Evolutionary conservation across 495 filamentous ascomycete species (phyloP), one percentile per base, ranked within the genome.

Genomic region (Penicillium lagena): DNA sequence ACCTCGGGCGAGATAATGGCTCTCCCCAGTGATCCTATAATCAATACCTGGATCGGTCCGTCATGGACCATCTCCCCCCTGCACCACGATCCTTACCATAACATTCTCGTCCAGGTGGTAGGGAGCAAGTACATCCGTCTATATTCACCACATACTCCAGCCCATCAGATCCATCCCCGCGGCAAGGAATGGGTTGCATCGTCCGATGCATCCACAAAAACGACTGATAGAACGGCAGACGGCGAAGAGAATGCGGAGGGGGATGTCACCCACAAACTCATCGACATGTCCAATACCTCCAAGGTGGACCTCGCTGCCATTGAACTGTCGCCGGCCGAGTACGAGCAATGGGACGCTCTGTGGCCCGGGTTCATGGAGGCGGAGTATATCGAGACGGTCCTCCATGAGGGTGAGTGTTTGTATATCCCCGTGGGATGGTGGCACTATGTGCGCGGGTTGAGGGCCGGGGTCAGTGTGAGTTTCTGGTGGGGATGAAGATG

Each of bases 351-450:
- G 61, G 71, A 75, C 9, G 60, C 64, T 9, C 46, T 57, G 43
- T 84, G 73, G 73, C 78, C 80, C 7, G 65, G 70, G 0, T 86
- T 86, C 49, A 49, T 55, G 45, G 52, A 71, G 28, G 77, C 87
- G 9, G 67, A 71, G 40, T 96, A 85, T 64, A 63, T 89, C 10
- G 93, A 98, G 57, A 83, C 79, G 12, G 77, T 97, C 1, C 61
- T 98, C 15, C 78, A 75, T 30, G 82, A 82, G 27, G 93, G 91
- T 0, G 89, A 98, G 46, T 85, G 79, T 52, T 60, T 99, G 47
- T 95, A 95, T 68, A 90, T 99, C 42, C 93, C 93, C 5, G 73
- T 87, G 4, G 93, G 91, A 13, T 99, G 93, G 93, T 99, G 93
- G 93, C 93, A 99, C 72, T 97, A 96, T 75, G 89, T 99, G 6